Evolutionary conservation across 2,329 filamentous ascomycete species (phyloP).

Genomic region (Cladophialophora yegresii): DNA sequence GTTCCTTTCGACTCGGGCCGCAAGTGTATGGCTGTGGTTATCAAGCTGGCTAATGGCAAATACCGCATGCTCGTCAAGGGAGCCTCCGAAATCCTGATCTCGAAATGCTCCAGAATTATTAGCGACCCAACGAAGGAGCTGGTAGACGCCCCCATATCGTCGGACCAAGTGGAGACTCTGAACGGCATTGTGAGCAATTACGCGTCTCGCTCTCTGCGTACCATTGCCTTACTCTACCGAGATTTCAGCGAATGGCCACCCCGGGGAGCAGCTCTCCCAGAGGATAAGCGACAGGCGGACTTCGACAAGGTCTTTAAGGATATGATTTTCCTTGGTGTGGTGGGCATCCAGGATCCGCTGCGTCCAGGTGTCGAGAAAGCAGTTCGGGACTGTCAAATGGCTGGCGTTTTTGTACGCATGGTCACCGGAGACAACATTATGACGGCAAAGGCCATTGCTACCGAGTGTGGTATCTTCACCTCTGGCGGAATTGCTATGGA

Average conservation of each 20-base stretch:
- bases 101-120: conserved; percentile 55
- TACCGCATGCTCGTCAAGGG: conserved; percentile 61
- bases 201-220: conserved; percentile 76
- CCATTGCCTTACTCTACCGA: conserved; percentile 79
- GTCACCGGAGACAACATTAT: conserved; percentile 81
- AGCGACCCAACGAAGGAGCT: conserved; percentile 62
- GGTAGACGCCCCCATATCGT: conserved; percentile 52
- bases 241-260: conserved; percentile 88
- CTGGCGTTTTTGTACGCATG: conserved; percentile 80
- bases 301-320: conserved; percentile 68
- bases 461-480: conserved; percentile 74
- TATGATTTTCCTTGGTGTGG: conserved; percentile 69
- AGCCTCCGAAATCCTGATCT: conserved; percentile 54
- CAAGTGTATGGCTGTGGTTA: conserved; percentile 69
- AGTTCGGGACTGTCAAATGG: conserved; percentile 70
- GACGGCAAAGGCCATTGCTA: conserved; percentile 76
- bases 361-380: conserved; percentile 73
- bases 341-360: conserved; percentile 80
- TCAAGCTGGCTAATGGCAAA: conserved; percentile 57
- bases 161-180: conserved; percentile 61
- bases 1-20: conserved; percentile 64
- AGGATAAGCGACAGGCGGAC: conserved; percentile 62
- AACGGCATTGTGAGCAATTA: conserved; percentile 73
- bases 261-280: conserved; percentile 57
- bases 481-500: conserved; percentile 72